phyloP scores from a whole-genome alignment of 2,329 filamentous ascomycete genomes.

The Stagonosporopsis tanaceti region DNA sequence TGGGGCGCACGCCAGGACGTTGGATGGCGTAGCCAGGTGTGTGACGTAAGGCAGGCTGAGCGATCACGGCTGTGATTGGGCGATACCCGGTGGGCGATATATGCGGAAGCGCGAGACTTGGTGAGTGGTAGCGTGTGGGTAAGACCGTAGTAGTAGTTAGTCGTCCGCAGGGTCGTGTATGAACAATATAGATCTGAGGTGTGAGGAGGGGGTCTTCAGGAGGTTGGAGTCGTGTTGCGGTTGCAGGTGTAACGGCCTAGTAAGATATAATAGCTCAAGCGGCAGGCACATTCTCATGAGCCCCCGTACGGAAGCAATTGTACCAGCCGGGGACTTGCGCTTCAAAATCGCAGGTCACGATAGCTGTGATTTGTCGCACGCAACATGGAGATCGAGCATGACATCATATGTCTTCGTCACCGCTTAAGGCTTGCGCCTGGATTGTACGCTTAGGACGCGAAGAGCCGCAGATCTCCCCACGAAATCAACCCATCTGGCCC shows the following conservation, averaged over 20 bases:
- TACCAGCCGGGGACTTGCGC: conserved; percentile 13
- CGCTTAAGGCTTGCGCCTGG: conserved; percentile 2
- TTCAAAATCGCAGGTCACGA: conserved; percentile 19
- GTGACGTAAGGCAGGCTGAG: conserved; percentile 44
- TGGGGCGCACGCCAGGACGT: conserved; percentile 34
- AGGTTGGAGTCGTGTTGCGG: conserved; percentile 1
- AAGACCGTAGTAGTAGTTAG: conserved; percentile 20
- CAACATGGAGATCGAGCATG: conserved; percentile 8
- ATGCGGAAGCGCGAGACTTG: conserved; percentile 28
- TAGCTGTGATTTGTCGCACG: conserved; percentile 11
- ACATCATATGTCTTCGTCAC: conserved; percentile 16
- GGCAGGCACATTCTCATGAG: conserved; percentile 10
- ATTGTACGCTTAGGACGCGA: background rate
- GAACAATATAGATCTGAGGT: conserved; percentile 23
- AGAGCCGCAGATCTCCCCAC: conserved; percentile 4
- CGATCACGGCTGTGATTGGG: conserved; percentile 43
- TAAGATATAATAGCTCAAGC: conserved; percentile 6
- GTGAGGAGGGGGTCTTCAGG: conserved; percentile 3
- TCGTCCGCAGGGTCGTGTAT: conserved; percentile 14
- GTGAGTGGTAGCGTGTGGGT: conserved; percentile 35
- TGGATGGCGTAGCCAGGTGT: conserved; percentile 24
- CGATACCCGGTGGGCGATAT: conserved; percentile 15
- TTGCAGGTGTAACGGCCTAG: conserved; percentile 1
- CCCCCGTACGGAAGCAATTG: conserved; percentile 14
- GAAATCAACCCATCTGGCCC: background rate